These are phyloP conservation scores for Brachypodium distachyon DNA, from an alignment of 202 grass and related monocot species.

Conservation along the genomic window DNA sequence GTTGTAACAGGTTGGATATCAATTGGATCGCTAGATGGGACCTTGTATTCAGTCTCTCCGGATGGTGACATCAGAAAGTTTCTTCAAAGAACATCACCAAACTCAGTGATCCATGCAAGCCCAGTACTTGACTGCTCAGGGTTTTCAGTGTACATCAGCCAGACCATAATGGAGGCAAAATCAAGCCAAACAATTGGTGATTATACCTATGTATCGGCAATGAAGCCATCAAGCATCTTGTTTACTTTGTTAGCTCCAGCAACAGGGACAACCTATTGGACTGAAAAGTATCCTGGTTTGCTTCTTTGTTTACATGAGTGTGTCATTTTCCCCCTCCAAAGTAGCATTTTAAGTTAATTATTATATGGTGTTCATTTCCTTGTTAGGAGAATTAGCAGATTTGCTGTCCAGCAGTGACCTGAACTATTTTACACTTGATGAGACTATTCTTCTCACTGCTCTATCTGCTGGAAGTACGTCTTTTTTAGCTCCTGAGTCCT, in stretches of 20 bases:
- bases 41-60: slow-evolving; percentile 66
- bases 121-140: slow-evolving; percentile 70
- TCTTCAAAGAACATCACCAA: slow-evolving; percentile 35
- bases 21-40: slow-evolving; percentile 75
- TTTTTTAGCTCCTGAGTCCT: neutral
- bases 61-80: slow-evolving; percentile 53
- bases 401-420: slow-evolving; percentile 46
- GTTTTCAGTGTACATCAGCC: slow-evolving; percentile 51
- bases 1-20: slow-evolving; percentile 76
- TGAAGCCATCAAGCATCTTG: slow-evolving; percentile 36
- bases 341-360: neutral
- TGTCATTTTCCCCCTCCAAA: neutral
- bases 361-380: neutral
- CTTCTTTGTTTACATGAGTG: neutral
- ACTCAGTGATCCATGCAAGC: slow-evolving; percentile 54
- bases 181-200: slow-evolving; percentile 28
- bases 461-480: slow-evolving; percentile 64
- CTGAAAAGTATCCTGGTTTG: slow-evolving; percentile 54
- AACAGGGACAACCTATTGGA: slow-evolving; percentile 74
- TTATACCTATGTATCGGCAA: slow-evolving; percentile 49
- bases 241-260: slow-evolving; percentile 63
- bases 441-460: slow-evolving; percentile 49
- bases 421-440: slow-evolving; percentile 49
- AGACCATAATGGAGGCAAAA: slow-evolving; percentile 57
- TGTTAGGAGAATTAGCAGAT: slow-evolving; percentile 55